These are phyloP conservation scores for Schizosaccharomyces osmophilus DNA, from an alignment of 805 yeast genomes.

Conservation along the genomic window DNA sequence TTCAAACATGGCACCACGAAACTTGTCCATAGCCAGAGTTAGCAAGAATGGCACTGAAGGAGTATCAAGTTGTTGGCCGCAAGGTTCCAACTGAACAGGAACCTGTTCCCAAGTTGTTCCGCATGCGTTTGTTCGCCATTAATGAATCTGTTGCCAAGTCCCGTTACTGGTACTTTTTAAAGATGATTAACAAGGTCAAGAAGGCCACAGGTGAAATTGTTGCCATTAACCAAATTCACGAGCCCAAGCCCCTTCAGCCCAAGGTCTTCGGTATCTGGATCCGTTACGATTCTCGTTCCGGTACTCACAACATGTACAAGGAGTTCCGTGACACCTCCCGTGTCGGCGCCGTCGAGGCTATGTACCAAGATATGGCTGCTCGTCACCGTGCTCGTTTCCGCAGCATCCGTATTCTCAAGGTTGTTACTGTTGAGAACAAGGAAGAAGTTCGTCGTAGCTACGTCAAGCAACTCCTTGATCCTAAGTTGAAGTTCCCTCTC, in stretches of 20 bases:
- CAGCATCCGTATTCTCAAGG: conserved; percentile 94
- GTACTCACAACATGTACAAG: conserved; percentile 99
- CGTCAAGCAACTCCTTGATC: conserved; percentile 86
- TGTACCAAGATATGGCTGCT: conserved; percentile 99
- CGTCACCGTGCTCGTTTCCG: conserved; percentile 99
- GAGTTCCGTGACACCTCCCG: conserved; percentile 99
- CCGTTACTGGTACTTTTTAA: conserved; percentile 99
- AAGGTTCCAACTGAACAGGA: conserved; percentile 96
- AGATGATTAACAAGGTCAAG: conserved; percentile 97
- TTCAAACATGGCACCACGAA: neutral
- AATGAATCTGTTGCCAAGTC: conserved; percentile 98
- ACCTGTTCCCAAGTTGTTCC: conserved; percentile 98
- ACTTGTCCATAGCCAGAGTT: conserved; percentile 1
- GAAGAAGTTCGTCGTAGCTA: conserved; percentile 98
- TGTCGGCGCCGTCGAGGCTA: conserved; percentile 92
- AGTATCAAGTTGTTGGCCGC: conserved; percentile 99
- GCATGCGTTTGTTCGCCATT: conserved; percentile 99
- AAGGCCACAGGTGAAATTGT: conserved; percentile 99
- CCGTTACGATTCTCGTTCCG: conserved; percentile 99
- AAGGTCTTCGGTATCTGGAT: conserved; percentile 99
- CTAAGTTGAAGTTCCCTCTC: conserved; percentile 96
- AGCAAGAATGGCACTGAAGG: conserved; percentile 27
- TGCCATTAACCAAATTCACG: conserved; percentile 66
- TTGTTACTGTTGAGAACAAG: conserved; percentile 92
- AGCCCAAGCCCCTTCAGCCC: conserved; percentile 94